Percentiles rank a stretch among this genome's conserved stretches.
phyloP scores from a whole-genome alignment of 768 basidiomycete species.

The Boletus sp. region DNA sequence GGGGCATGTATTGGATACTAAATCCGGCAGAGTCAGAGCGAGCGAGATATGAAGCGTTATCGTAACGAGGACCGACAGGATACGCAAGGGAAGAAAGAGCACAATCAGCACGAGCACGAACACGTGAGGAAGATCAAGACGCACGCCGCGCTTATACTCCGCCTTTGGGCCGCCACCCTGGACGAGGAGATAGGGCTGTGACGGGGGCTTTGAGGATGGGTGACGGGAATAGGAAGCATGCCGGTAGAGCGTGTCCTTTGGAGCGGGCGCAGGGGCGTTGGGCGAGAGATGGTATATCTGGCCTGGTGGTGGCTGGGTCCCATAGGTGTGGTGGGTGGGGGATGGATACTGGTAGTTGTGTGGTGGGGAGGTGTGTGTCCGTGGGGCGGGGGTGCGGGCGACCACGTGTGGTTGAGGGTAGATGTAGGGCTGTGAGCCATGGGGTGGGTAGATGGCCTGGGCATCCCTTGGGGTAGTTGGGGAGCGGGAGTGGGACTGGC shows the following conservation, averaged over 20 bases:
- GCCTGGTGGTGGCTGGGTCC: slow-evolving; percentile 27
- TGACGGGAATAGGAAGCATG: slow-evolving; percentile 22
- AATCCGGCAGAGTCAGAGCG: not conserved
- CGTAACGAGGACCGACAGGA: slow-evolving; percentile 4
- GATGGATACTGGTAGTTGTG: slow-evolving; percentile 19
- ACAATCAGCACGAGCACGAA: slow-evolving; percentile 14
- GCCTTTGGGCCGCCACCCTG: slow-evolving; percentile 27
- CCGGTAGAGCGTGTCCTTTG: slow-evolving; percentile 19
- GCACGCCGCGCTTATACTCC: slow-evolving; percentile 32
- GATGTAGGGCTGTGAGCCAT: slow-evolving; percentile 5
- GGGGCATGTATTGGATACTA: slow-evolving; percentile 29
- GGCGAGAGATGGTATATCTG: slow-evolving; percentile 22
- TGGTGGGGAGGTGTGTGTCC: slow-evolving; percentile 19
- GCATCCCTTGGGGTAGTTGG: slow-evolving; percentile 13
- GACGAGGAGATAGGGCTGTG: slow-evolving; percentile 28
- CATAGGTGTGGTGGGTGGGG: slow-evolving; percentile 17
- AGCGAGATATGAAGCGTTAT: slow-evolving; percentile 2
- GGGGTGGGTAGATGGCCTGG: slow-evolving; percentile 16
- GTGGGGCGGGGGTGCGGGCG: slow-evolving; percentile 13
- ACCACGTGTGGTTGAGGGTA: slow-evolving; percentile 18
- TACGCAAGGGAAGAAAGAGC: slow-evolving; percentile 1
- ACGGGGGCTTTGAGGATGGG: slow-evolving; percentile 18
- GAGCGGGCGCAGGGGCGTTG: slow-evolving; percentile 9
- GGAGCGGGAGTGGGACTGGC: slow-evolving; percentile 26
- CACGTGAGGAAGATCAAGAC: slow-evolving; percentile 15